Conservation (phyloP, 345 rosid genomes). For the Jatropha curcas region DNA sequence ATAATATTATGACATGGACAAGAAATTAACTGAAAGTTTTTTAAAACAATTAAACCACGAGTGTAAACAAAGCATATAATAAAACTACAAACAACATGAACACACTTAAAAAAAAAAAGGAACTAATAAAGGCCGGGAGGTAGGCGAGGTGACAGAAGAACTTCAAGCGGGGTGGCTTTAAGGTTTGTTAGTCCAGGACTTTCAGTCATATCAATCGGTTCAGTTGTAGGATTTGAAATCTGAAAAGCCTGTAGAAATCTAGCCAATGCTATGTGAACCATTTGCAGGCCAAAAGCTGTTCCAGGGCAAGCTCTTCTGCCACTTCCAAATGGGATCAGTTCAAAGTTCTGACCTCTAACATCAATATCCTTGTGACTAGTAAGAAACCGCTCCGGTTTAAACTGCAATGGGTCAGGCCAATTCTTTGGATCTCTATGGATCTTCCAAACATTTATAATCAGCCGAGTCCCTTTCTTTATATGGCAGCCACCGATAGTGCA, state of each 20-base stretch:
- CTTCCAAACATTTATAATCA: not conserved
- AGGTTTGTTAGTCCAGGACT: not conserved
- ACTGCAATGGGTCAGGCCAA: not conserved
- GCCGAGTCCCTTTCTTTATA: constrained; percentile 3
- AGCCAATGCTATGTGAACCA: constrained; percentile 3
- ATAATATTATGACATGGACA: no score
- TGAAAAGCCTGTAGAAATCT: not conserved
- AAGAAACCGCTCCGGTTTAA: not conserved
- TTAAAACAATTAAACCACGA: no score
- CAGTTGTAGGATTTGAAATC: not conserved
- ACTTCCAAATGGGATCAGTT: not conserved
- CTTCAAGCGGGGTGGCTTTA: constrained; percentile 1
- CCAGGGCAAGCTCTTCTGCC: constrained; percentile 1
- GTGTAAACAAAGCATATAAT: no score
- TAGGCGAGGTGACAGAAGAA: not conserved
- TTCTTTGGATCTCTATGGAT: not conserved
- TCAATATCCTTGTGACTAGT: not conserved
- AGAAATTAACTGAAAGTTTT: no score
- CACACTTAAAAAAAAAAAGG: no score
- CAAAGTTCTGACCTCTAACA: not conserved
- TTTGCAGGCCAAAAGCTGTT: not conserved
- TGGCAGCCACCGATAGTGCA: constrained; percentile 3
- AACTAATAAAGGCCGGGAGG: no score
- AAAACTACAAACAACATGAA: not conserved
- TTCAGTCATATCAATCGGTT: not conserved